Conservation (phyloP, 2,329 filamentous ascomycete genomes). For the Orbilia javanica region DNA sequence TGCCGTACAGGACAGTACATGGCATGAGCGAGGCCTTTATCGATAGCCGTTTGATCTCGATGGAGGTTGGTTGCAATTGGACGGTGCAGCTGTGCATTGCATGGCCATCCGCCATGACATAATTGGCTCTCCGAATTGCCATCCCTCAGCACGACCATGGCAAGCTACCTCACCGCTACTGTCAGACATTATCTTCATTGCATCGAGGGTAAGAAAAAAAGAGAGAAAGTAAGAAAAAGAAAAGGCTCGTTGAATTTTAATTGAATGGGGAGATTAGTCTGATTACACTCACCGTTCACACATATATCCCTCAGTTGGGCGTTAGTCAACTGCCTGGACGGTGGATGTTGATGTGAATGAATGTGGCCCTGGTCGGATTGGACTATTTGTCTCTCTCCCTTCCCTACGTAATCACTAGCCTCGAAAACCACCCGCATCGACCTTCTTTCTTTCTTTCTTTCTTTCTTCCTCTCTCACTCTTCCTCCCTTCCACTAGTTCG, state of each 20-base stretch:
- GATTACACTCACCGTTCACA: background rate
- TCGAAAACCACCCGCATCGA: conserved; percentile 19
- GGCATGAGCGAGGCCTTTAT: background rate
- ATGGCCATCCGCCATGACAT: conserved; percentile 24
- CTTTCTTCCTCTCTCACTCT: background rate
- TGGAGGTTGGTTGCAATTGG: background rate
- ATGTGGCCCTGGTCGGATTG: background rate
- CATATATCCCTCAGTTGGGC: conserved; percentile 26
- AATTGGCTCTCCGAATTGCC: conserved; percentile 23
- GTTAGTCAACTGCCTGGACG: background rate
- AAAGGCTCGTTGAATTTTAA: background rate
- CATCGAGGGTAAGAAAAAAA: background rate
- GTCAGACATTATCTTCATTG: background rate
- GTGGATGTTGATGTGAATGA: background rate
- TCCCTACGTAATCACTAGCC: background rate
- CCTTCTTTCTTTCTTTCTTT: conserved; percentile 12
- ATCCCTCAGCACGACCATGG: background rate
- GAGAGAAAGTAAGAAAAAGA: background rate
- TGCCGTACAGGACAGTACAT: background rate
- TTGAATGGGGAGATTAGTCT: background rate
- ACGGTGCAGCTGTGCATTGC: background rate
- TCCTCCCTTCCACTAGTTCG: background rate
- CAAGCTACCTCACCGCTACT: background rate
- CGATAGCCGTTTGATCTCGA: conserved; percentile 7
- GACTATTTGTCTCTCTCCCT: background rate